Evolutionary conservation across 768 basidiomycete species (phyloP).

Genomic region (Cystofilobasidium bisporidii): DNA sequence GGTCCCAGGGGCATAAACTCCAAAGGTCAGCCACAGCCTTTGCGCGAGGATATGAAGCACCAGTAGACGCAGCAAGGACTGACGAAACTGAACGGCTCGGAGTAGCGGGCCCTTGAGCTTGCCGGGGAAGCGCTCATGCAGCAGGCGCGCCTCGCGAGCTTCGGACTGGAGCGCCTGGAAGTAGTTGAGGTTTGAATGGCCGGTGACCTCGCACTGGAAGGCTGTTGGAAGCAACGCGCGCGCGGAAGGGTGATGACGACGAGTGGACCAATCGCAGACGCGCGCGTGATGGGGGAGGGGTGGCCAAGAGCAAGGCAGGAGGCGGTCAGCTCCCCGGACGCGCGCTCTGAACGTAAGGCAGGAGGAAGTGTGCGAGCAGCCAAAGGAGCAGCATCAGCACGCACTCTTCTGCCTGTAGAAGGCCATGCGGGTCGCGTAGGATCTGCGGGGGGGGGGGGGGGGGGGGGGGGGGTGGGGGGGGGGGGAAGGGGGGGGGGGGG

Average conservation of each 20-base stretch:
- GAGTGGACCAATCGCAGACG: background rate
- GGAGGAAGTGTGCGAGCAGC: too few relatives aligned
- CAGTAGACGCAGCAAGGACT: slow-evolving; percentile 40
- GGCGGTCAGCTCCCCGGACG: background rate
- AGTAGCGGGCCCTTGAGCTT: slow-evolving; percentile 85
- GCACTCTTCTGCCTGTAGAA: slow-evolving; percentile 74
- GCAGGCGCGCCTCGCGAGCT: slow-evolving; percentile 71
- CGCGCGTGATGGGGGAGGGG: background rate
- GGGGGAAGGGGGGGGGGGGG: too few relatives aligned
- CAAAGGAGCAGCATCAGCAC: background rate
- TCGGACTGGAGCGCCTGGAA: slow-evolving; percentile 90
- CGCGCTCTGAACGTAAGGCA: too few relatives aligned
- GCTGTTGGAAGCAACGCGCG: slow-evolving; percentile 36
- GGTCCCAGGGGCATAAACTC: background rate
- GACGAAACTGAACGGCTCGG: slow-evolving; percentile 92
- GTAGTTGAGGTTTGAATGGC: slow-evolving; percentile 86
- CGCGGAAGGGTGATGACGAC: background rate
- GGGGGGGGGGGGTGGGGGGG: too few relatives aligned
- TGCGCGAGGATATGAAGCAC: background rate
- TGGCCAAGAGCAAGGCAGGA: background rate
- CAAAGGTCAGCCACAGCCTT: background rate
- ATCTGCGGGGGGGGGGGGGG: too few relatives aligned
- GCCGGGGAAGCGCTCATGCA: slow-evolving; percentile 86
- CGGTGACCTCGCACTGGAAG: slow-evolving; percentile 95
- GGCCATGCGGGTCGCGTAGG: slow-evolving; percentile 82